Evolutionary conservation across 2,329 filamentous ascomycete species (phyloP), one percentile per base, ranked within the genome.

Genomic region (Dactylellina parvicollis): DNA sequence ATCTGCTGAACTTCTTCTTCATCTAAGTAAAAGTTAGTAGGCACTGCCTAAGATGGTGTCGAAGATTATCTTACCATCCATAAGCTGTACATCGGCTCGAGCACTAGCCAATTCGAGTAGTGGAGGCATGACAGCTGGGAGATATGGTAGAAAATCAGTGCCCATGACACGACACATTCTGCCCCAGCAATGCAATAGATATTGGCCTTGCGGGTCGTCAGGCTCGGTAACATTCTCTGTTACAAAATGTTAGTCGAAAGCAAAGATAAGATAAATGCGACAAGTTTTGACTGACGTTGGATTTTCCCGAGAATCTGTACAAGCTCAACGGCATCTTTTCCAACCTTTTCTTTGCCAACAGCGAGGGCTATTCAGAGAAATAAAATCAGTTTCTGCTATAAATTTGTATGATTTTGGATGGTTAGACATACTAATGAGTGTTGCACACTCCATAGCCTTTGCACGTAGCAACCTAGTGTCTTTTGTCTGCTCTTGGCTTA

Each of bases 391-490:
- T 47, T 22, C 40, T 14, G 38, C 52, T 26, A 44, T 22, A 12
- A n/a, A 2, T n/a, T 38, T 20, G 40, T 10, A 14, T 4, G 3
- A n/a, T 16, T 0, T n/a, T 38, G 22, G 34, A 28, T 14, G 10
- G 24, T 14, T 10, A 47, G 18, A 47, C 75, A 49, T 74, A 79
- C 78, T 83, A 78, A 99, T 99, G 44, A 99, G 84, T 5, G 95
- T 99, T 16, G 95, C 94, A 79, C 95, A 99, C 82, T 99, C 95
- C 95, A 99, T 99, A 2, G 95, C 95, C 84, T 99, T 99, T 54
- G 95, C 95, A 69, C 94, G 88, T 38, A 99, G 86, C 49, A 98
- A 84, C 60, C 94, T 87, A 81, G 93, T 93, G 79, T 99, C 95
- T 82, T 96, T 97, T 3, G 66, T 69, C 78, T 93, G 94, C 79